Percentiles rank a stretch among this genome's conserved stretches.
These are phyloP conservation scores for Gracilaria vermiculophylla DNA, from an alignment of 23 red algal genomes.

Conservation along the genomic window DNA sequence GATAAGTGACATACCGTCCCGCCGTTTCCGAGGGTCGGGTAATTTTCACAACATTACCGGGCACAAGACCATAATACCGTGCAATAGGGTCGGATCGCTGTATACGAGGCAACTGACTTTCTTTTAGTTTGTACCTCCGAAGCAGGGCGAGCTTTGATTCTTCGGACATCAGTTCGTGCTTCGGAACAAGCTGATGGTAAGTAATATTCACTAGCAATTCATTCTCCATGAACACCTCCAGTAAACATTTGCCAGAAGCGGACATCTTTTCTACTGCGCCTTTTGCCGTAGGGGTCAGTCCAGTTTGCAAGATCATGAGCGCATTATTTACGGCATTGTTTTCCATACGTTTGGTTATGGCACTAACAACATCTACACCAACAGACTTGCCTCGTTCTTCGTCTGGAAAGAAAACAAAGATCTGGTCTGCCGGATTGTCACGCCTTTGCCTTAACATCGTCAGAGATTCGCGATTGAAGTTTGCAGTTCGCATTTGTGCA, in stretches of 20 bases:
- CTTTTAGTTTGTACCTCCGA: constrained; percentile 92
- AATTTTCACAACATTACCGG: constrained; percentile 92
- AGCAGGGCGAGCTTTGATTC: constrained; percentile 89
- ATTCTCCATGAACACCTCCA: constrained; percentile 91
- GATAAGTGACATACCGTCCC: constrained; percentile 96
- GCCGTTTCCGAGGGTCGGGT: constrained; percentile 94
- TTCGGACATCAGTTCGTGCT: constrained; percentile 84
- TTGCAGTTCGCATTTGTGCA: constrained; percentile 44
- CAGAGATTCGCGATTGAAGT: constrained; percentile 79
- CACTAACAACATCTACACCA: constrained; percentile 75
- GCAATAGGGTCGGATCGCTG: constrained; percentile 88
- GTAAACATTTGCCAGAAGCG: constrained; percentile 34
- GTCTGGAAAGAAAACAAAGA: constrained; percentile 94
- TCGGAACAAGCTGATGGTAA: constrained; percentile 91
- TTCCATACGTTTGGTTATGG: constrained; percentile 78
- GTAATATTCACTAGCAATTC: constrained; percentile 98
- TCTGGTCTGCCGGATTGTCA: constrained; percentile 73
- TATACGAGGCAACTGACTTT: constrained; percentile 94
- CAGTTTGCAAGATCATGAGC: constrained; percentile 81
- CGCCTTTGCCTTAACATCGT: constrained; percentile 79
- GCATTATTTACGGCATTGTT: constrained; percentile 73
- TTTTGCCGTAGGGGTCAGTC: constrained; percentile 89
- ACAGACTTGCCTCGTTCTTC: constrained; percentile 65
- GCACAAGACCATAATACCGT: constrained; percentile 86
- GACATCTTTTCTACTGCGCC: constrained; percentile 69